These are phyloP conservation scores for Fusarium irregulare DNA, from an alignment of 2,329 filamentous ascomycete species.

Conservation along the genomic window DNA sequence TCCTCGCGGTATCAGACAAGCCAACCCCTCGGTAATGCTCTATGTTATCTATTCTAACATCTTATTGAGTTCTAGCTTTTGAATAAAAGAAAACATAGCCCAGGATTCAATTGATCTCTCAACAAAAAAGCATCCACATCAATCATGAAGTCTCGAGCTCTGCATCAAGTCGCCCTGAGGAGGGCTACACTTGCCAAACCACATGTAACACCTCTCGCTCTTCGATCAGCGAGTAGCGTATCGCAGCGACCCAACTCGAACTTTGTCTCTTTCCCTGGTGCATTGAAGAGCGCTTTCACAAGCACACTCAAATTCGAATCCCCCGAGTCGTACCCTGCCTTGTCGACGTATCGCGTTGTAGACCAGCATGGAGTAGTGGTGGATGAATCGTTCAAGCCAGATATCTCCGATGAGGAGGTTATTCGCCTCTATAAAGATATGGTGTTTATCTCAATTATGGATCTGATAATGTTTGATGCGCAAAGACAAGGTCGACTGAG, in stretches of 20 bases:
- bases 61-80: conserved; percentile 10
- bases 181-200: conserved; percentile 42
- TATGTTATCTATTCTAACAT: conserved; percentile 14
- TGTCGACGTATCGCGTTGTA: conserved; percentile 92
- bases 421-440: conserved; percentile 73
- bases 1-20: conserved; percentile 34
- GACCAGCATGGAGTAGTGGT: conserved; percentile 89
- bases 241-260: conserved; percentile 67
- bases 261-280: conserved; percentile 86
- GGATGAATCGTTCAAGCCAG: conserved; percentile 75
- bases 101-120: conserved; percentile 2
- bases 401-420: conserved; percentile 73
- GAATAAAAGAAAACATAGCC: conserved; percentile 20
- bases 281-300: conserved; percentile 93
- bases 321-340: conserved; percentile 76
- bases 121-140: conserved; percentile 4
- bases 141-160: conserved; percentile 51
- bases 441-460: conserved; percentile 83
- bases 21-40: conserved; percentile 41
- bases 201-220: conserved; percentile 35
- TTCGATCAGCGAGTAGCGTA: conserved; percentile 60
- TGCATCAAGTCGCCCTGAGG: conserved; percentile 47
- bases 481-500: conserved; percentile 92
- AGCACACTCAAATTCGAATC: conserved; percentile 80
- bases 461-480: conserved; percentile 97